phyloP scores from a whole-genome alignment of 2,329 filamentous ascomycete species.

The Septoria petroselini region DNA sequence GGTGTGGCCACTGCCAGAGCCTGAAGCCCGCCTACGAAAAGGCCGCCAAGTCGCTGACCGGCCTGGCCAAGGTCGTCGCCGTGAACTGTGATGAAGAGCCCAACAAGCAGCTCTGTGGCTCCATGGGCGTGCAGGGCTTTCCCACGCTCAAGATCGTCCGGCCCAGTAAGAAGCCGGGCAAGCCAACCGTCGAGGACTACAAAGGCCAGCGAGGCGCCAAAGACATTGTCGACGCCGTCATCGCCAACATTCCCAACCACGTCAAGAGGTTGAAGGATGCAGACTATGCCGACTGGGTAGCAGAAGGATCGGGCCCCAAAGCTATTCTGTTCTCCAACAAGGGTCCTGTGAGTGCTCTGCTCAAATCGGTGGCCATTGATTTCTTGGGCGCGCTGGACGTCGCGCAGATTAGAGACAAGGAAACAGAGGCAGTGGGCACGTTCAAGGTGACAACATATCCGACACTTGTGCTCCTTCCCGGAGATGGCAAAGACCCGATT shows the following conservation, averaged over 20 bases:
- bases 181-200: constrained; percentile 86
- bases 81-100: constrained; percentile 90
- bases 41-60: constrained; percentile 81
- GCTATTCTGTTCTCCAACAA: constrained; percentile 93
- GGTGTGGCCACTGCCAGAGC: constrained; percentile 96
- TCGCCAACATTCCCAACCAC: constrained; percentile 86
- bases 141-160: constrained; percentile 92
- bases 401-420: constrained; percentile 80
- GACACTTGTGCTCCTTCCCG: constrained; percentile 73
- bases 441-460: constrained; percentile 79
- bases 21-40: constrained; percentile 96
- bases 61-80: constrained; percentile 89
- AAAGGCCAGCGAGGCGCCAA: constrained; percentile 79
- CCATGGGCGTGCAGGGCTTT: constrained; percentile 88
- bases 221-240: constrained; percentile 79
- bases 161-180: constrained; percentile 75
- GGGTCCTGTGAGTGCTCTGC: constrained; percentile 75
- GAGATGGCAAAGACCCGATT: constrained; percentile 64
- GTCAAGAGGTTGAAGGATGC: constrained; percentile 79
- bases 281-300: constrained; percentile 67
- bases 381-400: constrained; percentile 77
- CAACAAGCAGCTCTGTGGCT: constrained; percentile 83
- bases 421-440: constrained; percentile 65
- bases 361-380: constrained; percentile 85
- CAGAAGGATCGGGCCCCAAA: constrained; percentile 69